Base-by-base conservation (phyloP, 225 moss, liverwort and hornwort genomes). In the Physcomitrellopsis africana region DNA sequence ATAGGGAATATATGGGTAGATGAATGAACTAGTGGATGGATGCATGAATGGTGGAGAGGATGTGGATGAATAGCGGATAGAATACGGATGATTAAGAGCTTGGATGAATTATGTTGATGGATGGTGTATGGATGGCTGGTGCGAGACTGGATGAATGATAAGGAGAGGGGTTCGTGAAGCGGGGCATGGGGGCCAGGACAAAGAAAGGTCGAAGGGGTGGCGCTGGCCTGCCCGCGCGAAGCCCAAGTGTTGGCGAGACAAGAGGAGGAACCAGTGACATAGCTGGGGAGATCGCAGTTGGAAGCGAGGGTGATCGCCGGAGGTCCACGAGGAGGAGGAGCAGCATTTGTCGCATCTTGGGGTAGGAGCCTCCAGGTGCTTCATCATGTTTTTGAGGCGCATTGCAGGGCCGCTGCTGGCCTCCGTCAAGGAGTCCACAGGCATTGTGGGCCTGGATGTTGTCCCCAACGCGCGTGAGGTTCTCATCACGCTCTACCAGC, bases 391-490 rank as follows among this genome's bases (percentile, higher is more conserved):
- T 90, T 80, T 99, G 81, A 84, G 92, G 79, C 84, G 90, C 52
- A 63, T 93, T 47, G 87, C 79, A 51, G 85, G 93, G 74, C 97
- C 95, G 48, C 84, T 95, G 45, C 67, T 92, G 84, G 93, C 90
- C 18, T 77, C 75, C 37, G 86, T 84, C 76, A 99, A 99, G 82
- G 92, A 86, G 49, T 77, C 89, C 62, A 99, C 97, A 17, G 95
- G 97, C 32, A 81, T 99, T 9, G 80, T 79, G 11, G 97, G 97
- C 47, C 42, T 99, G 60, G 88, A 81, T 1, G 97, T 99, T 15
- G 97, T 95, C 65, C 97, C 93, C 1, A 92, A 94, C 73, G 94
- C 94, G 7, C 84, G 93, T 57, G 93, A 93, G 73, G 90, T 88
- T 22, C 76, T 99, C 67, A 99, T 99, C 74, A 70, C 86, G 60